Evolutionary conservation across 305 asterid species (phyloP), one percentile per base, ranked within the genome.

Genomic region (Fraxinus paxiana): DNA sequence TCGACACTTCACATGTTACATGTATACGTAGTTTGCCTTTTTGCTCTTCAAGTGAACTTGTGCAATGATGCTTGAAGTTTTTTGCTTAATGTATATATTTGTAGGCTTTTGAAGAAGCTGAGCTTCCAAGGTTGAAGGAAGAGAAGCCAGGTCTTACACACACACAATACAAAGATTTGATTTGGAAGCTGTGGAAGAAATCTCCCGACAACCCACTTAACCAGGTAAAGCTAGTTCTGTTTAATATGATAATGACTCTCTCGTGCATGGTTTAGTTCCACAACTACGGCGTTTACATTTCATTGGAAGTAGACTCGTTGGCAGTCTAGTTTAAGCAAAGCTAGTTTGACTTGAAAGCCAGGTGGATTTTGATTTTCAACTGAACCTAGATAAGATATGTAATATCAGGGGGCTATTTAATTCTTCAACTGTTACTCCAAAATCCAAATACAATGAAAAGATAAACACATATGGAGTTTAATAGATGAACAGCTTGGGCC

Each of bases 101-200:
- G 76, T 77, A 94, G 99, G 98, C 97, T 86, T 96, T 92, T 85
- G 98, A 96, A 87, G 98, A 96, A 87, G 97, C 93, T 72, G 99
- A 96, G 92, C 94, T 96, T 78, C 96, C 93, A 4, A 84, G 79
- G 85, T 84, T 96, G 86, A 96, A 94, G 89, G 94, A 87, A 83
- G 99, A 93, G 86, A 96, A 96, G 84, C 98, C 99, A 3, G 99
- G 98, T 35, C 91, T 96, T 15, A 96, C 97, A 9, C 99, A 92
- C 84, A 92, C 94, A 59, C 98, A 94, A 80, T 94, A 96, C 86
- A 96, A 90, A 88, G 99, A 96, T 87, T 87, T 96, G 97, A 89
- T 94, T 81, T 96, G 99, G 99, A 96, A 96, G 87, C 88, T 96
- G 72, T 96, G 99, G 99, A 96, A 94, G 93, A 96, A 94, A 85